Evolutionary conservation across 352 stramenopile genomes (phyloP), one percentile per base, ranked within the genome.

Genomic region (Phytophthora fragariaefolia): DNA sequence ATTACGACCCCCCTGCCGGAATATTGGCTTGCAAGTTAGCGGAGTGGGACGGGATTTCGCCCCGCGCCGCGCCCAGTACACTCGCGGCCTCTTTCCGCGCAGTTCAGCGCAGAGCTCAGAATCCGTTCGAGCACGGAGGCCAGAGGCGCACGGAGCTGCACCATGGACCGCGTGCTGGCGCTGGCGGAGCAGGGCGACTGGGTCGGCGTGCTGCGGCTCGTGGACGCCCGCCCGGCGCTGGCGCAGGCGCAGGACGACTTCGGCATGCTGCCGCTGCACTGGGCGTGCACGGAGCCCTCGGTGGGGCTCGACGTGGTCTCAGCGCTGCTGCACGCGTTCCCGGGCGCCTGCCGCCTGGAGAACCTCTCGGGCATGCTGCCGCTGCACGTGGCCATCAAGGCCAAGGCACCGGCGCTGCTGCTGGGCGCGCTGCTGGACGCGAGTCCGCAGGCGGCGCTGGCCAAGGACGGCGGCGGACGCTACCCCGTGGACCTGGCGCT

Each of bases 211-310:
- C 64, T 87, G 27, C 73, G 56, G 36, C 69, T 90, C 32, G 62
- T 92, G n/a, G 73, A 55, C 26, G 24, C 28, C 18, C 54, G 82
- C 47, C 36, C 62, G 22, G 58, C 62, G 62, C 77, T 90, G 6
- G 85, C 85, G 10, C 77, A 90, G 60, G 75, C 82, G 23, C 74
- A 89, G 57, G 87, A 95, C 71, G 79, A 93, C 66, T 93, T 93
- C 51, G 84, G 85, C 27, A 93, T 95, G 83, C 73, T 93, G 65
- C 85, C 87, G 42, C 74, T 95, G 45, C 87, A 95, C 70, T 95
- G 87, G 87, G 84, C 78, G 30, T 93, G 82, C 55, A 95, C 85
- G 5, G 87, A 94, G 63, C 73, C 77, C 20, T 32, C 61, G 15
- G 55, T 93, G 22, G 30, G 66, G 22, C 70, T 93, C 12, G 77